Base-by-base conservation (phyloP, 108 stramenopile species). In the Cyclostephanos tholiformis region DNA sequence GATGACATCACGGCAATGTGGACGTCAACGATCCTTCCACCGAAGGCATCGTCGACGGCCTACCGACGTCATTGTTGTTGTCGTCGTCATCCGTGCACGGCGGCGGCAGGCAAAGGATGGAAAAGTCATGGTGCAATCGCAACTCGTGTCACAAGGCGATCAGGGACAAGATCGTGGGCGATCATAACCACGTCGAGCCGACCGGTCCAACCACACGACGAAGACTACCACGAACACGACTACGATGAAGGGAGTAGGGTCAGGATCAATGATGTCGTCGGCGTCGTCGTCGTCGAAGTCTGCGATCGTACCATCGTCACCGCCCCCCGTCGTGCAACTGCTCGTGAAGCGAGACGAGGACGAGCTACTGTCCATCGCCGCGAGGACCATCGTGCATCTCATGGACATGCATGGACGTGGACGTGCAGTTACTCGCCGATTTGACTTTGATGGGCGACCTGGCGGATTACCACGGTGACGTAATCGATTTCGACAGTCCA, bases 141-240 rank as follows among this genome's bases (percentile, higher is more conserved):
- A n/a, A n/a, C n/a, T n/a, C n/a, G n/a, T n/a, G n/a, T n/a, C 69
- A 81, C 57, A 84, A 89, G 50, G 80, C 78, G 1, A 70, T 92
- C 38, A 84, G 91, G 61, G 88, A 91, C 75, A 76, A 85, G 44
- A 86, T 91, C 17, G 82, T 88, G 9, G 89, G 90, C 4, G 74
- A 83, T 26, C 84, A 90, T 65, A 92, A 95, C 75, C 86, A 92
- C 52, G 84, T 95, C 52, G 72, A 85, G 8, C 72, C 92, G 35
- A 81, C 77, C 48, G 89, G 88, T 12, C 94, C 94, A 6, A 90
- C 94, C 4, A 92, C 94, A n/a, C n/a, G n/a, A n/a, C n/a, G n/a
- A n/a, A n/a, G n/a, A n/a, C n/a, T n/a, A n/a, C n/a, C n/a, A n/a
- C n/a, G 38, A 26, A 49, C n/a, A 41, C 55, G 29, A 56, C 71